Evolutionary conservation across 1,284 basidiomycete species (phyloP).

Genomic region (Leucoagaricus sp.): DNA sequence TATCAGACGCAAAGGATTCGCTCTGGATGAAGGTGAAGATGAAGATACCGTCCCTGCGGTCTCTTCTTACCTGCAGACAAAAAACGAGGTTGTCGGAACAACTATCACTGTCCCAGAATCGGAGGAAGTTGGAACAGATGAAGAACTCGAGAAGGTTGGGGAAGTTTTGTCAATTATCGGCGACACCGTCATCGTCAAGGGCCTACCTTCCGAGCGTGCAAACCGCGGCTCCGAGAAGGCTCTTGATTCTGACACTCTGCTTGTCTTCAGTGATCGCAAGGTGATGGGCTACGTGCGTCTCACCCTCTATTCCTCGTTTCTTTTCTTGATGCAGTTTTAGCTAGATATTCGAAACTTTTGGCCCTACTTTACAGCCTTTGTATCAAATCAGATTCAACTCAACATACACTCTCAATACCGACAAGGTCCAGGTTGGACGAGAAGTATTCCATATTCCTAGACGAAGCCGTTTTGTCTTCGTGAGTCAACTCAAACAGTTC

Average conservation of each 20-base stretch:
- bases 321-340: constrained; percentile 22
- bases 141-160: constrained; percentile 70
- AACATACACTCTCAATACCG: constrained; percentile 54
- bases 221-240: constrained; percentile 55
- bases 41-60: constrained; percentile 45
- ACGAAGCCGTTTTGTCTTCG: constrained; percentile 78
- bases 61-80: constrained; percentile 54
- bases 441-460: constrained; percentile 78
- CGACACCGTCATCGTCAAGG: constrained; percentile 70
- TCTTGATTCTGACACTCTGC: constrained; percentile 82
- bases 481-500: constrained; percentile 59
- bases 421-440: constrained; percentile 53
- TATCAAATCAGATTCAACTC: constrained; percentile 79
- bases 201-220: constrained; percentile 44
- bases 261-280: constrained; percentile 82
- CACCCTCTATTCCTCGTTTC: constrained; percentile 9
- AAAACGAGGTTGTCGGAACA: constrained; percentile 60
- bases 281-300: constrained; percentile 79
- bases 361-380: constrained; percentile 81
- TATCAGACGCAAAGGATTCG: constrained; percentile 14
- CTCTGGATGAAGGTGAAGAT: constrained; percentile 33
- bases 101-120: constrained; percentile 57
- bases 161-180: constrained; percentile 74
- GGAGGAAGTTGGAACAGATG: constrained; percentile 55
- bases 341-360: constrained; percentile 89